phyloP scores from a whole-genome alignment of 306 rosid species.

The Dalbergia cultrata region DNA sequence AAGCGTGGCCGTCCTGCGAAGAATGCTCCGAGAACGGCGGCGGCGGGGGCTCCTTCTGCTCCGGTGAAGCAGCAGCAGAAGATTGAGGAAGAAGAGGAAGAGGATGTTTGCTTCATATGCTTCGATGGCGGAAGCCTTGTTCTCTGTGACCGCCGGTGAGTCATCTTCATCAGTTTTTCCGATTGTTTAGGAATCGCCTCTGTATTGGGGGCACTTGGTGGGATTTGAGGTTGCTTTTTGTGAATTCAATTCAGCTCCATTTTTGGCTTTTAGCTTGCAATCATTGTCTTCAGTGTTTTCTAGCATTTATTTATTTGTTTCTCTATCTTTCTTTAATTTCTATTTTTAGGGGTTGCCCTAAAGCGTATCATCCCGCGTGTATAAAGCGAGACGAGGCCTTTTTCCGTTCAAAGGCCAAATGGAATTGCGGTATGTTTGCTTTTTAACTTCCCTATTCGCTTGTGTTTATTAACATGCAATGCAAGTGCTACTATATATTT shows the following conservation, averaged over 20 bases:
- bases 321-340: background rate
- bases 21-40: constrained; percentile 46
- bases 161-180: constrained; percentile 4
- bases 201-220: constrained; percentile 5
- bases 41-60: constrained; percentile 42
- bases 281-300: constrained; percentile 13
- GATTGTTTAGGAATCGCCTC: background rate
- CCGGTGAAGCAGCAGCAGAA: constrained; percentile 31
- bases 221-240: constrained; percentile 12
- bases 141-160: constrained; percentile 99
- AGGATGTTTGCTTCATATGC: constrained; percentile 96
- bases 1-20: constrained; percentile 89
- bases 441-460: background rate
- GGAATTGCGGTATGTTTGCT: constrained; percentile 91
- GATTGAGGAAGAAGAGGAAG: constrained; percentile 64
- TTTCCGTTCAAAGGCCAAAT: constrained; percentile 90
- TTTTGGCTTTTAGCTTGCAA: constrained; percentile 42
- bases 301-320: constrained; percentile 8
- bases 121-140: constrained; percentile 98
- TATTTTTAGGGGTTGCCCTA: constrained; percentile 84
- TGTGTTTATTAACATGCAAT: constrained; percentile 6
- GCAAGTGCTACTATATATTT: background rate
- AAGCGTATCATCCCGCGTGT: constrained; percentile 96
- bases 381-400: constrained; percentile 92
- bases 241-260: constrained; percentile 4